Evolutionary conservation across 768 basidiomycete genomes (phyloP).

Genomic region (Hirschioporus abietinus): DNA sequence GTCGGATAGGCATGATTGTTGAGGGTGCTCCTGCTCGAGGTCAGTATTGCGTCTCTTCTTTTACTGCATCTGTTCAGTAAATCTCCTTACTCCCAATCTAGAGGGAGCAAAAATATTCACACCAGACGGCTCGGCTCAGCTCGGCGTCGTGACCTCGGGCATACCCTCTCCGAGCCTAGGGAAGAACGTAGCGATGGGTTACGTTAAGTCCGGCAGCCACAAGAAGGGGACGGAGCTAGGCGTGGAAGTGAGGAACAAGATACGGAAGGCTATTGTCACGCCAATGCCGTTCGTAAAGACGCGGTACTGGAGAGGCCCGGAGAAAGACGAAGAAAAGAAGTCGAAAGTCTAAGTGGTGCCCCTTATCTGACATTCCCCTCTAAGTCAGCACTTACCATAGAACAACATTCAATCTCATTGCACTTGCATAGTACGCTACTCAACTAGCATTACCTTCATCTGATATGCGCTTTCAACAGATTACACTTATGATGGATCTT

Average conservation of each 20-base stretch:
- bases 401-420: not conserved
- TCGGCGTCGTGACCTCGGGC: conserved; percentile 85
- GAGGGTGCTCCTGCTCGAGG: conserved; percentile 84
- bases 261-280: conserved; percentile 65
- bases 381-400: no score
- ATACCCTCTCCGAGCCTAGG: conserved; percentile 89
- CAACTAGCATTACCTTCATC: not conserved
- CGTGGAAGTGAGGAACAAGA: conserved; percentile 81
- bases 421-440: not conserved
- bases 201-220: conserved; percentile 74
- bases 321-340: not conserved
- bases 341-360: not conserved
- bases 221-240: conserved; percentile 86
- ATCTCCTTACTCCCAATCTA: conserved; percentile 21
- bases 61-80: conserved; percentile 1
- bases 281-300: conserved; percentile 87
- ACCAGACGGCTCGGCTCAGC: conserved; percentile 44
- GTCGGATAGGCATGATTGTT: conserved; percentile 79
- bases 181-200: conserved; percentile 96
- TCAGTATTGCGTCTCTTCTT: conserved; percentile 29
- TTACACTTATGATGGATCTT: not conserved
- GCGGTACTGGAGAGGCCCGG: conserved; percentile 70
- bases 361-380: no score
- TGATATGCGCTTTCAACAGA: not conserved
- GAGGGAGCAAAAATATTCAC: conserved; percentile 77